phyloP scores from a whole-genome alignment of 2,329 filamentous ascomycete species.

The Fonsecaea erecta region DNA sequence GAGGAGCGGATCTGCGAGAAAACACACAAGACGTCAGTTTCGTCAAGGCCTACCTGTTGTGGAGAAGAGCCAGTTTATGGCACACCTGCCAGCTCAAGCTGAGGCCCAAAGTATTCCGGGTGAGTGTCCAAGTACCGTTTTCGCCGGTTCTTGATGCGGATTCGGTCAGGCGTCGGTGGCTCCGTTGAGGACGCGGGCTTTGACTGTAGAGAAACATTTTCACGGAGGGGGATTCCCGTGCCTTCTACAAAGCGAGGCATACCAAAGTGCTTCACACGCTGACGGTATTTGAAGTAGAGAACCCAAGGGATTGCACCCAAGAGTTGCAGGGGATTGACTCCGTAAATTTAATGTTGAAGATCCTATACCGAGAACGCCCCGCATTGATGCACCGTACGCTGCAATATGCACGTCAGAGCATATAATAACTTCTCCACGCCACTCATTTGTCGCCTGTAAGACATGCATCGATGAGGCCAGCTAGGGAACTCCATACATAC shows the following conservation, averaged over 20 bases:
- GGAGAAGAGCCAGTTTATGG: conserved; percentile 40
- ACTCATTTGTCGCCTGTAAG: too few relatives aligned
- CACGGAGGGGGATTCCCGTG: conserved; percentile 26
- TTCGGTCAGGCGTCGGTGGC: conserved; percentile 39
- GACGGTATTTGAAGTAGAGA: background rate
- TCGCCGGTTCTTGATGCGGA: conserved; percentile 73
- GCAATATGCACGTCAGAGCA: too few relatives aligned
- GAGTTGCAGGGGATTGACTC: background rate
- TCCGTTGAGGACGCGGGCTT: background rate
- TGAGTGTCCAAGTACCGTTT: conserved; percentile 75
- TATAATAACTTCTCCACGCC: too few relatives aligned
- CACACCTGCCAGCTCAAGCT: conserved; percentile 66
- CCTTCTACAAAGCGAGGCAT: conserved; percentile 31
- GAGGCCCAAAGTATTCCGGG: conserved; percentile 70
- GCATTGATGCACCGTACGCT: too few relatives aligned
- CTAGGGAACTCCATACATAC: too few relatives aligned
- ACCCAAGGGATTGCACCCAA: background rate
- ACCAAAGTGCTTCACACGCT: background rate
- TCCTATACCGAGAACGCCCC: too few relatives aligned
- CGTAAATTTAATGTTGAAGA: too few relatives aligned
- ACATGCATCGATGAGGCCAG: too few relatives aligned
- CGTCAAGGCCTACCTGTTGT: conserved; percentile 3
- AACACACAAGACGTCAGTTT: conserved; percentile 22
- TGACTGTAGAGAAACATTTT: conserved; percentile 18
- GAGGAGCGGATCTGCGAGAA: conserved; percentile 69